Evolutionary conservation across 2,329 filamentous ascomycete species (phyloP).

Genomic region (Hypoxylon sp.): DNA sequence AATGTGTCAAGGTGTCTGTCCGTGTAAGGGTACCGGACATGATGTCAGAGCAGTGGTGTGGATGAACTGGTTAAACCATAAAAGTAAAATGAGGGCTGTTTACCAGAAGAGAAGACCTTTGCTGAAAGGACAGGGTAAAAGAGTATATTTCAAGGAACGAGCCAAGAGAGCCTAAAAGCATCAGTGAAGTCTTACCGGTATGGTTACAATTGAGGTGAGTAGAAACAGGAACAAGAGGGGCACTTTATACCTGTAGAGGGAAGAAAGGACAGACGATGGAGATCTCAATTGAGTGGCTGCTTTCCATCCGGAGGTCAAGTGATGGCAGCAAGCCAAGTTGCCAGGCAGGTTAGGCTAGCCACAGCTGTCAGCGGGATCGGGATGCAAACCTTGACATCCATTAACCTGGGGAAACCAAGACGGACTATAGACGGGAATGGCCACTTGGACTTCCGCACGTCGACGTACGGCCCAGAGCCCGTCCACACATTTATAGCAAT

Average conservation of each 20-base stretch:
- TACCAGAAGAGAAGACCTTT: constrained; percentile 19
- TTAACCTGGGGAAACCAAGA: constrained; percentile 28
- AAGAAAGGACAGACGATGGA: constrained; percentile 28
- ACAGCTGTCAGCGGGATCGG: constrained; percentile 41
- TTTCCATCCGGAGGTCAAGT: constrained; percentile 28
- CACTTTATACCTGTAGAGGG: constrained; percentile 33
- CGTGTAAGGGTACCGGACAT: constrained; percentile 51
- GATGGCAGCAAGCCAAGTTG: constrained; percentile 22
- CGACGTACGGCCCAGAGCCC: constrained; percentile 23
- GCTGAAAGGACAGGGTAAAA: not conserved
- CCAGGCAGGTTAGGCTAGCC: constrained; percentile 26
- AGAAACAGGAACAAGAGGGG: constrained; percentile 14
- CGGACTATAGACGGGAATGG: constrained; percentile 20
- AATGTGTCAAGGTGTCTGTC: constrained; percentile 44
- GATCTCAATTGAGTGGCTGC: constrained; percentile 24
- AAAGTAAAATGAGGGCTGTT: constrained; percentile 11
- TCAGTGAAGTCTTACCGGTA: constrained; percentile 17
- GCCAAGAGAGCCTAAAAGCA: constrained; percentile 33
- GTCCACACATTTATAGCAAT: constrained; percentile 28
- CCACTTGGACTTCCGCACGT: constrained; percentile 43
- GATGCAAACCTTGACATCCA: constrained; percentile 32
- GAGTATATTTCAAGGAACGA: constrained; percentile 1
- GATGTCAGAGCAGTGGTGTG: constrained; percentile 36
- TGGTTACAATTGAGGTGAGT: not conserved
- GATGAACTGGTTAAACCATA: constrained; percentile 23